Conservation (phyloP, 495 filamentous ascomycete genomes). For the Podospora pseudocomata region DNA sequence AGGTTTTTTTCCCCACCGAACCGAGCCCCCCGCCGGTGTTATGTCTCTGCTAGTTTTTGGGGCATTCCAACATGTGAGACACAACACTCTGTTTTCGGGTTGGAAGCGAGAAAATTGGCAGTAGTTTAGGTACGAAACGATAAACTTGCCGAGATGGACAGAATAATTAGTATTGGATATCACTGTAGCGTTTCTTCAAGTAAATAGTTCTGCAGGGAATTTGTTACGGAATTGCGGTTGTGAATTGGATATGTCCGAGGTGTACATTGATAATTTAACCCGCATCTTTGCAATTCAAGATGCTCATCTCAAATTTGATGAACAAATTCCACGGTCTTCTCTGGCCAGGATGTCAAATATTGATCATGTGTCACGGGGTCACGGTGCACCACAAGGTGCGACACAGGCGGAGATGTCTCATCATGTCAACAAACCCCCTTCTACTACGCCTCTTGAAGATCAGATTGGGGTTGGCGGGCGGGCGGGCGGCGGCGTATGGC, state of each 20-base stretch:
- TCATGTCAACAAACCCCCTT: background rate
- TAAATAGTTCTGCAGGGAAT: background rate
- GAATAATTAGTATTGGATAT: background rate
- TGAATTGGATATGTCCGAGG: background rate
- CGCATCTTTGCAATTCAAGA: background rate
- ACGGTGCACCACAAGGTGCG: background rate
- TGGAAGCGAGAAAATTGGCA: background rate
- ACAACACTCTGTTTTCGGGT: background rate
- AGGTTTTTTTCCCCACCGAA: background rate
- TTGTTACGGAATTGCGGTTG: background rate
- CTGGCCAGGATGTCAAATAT: background rate
- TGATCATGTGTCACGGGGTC: background rate
- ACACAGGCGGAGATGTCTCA: background rate
- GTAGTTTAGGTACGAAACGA: background rate
- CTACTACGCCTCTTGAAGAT: background rate
- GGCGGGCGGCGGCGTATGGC: no score
- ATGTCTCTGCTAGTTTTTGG: background rate
- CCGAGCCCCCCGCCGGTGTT: background rate
- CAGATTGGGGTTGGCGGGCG: background rate
- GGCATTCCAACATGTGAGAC: background rate
- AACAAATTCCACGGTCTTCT: background rate
- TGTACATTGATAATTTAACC: background rate
- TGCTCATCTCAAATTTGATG: background rate
- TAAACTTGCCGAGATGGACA: background rate
- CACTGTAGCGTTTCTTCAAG: background rate